Base-by-base conservation (phyloP, 805 yeast genomes). In the Ogataea zsoltii region DNA sequence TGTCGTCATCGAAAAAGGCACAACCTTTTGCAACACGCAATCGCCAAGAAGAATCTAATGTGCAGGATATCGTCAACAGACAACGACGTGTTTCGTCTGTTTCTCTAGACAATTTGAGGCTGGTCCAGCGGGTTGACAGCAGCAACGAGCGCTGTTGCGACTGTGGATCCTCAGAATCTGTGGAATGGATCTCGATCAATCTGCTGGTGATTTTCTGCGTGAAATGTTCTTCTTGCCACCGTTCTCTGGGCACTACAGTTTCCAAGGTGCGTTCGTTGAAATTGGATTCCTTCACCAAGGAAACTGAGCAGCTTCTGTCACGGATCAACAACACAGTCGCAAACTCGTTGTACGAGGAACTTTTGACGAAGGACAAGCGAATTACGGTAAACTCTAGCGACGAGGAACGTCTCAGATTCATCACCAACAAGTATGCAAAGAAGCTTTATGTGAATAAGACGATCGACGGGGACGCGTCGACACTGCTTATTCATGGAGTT, bases 131-230 rank as follows among this genome's bases (percentile, higher is more conserved):
- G 1, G 65, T 65, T 3, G 76, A 80, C 32, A 64, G 75, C n/a
- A 75, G 82, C 26, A 91, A 91, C 57, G 55, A 63, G 3, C 49
- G 53, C 2, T 91, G 98, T 66, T 87, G 88, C 12, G 98, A 91
- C 58, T 91, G 98, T 69, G 83, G 84, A 0, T 60, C 80, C 2
- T 57, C 65, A 0, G 79, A 74, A 13, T 67, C 77, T 12, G 95
- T 87, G 13, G 96, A 90, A 54, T 91, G 97, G 97, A 76, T 92
- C 3, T 87, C 96, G 0, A 71, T 88, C 47, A 90, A 86, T 56
- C 65, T 84, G 33, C 65, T 89, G 44, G 80, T 82, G 23, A 79
- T 84, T 3, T 70, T 92, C 19, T 91, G 98, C 64, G 83, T 88
- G 36, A 81, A 83, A 41, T 91, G 98, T 57, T 82, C 96, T 0